Conservation (phyloP, 225 moss, liverwort and hornwort species). For the Ulota crispa region DNA sequence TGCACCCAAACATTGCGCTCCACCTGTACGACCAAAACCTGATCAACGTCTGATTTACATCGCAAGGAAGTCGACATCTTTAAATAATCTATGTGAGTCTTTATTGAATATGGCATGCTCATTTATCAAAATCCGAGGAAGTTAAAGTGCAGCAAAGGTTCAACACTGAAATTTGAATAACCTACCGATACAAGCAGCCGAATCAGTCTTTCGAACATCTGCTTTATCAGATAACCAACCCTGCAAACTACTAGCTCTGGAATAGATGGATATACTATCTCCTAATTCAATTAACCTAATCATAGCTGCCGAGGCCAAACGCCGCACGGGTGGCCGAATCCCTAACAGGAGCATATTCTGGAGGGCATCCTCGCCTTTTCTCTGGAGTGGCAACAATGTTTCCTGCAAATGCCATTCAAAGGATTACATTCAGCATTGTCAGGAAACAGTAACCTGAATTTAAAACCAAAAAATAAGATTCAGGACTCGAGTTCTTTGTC, state of each 20-base stretch:
- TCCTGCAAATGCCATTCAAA: conserved; percentile 49
- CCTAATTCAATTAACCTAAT: conserved; percentile 90
- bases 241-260: conserved; percentile 93
- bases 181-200: conserved; percentile 81
- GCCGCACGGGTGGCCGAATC: conserved; percentile 86
- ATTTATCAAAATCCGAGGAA: conserved; percentile 4
- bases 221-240: conserved; percentile 99
- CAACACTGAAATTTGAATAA: not conserved
- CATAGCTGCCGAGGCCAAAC: conserved; percentile 84
- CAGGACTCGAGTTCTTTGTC: not conserved
- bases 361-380: conserved; percentile 91
- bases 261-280: conserved; percentile 93
- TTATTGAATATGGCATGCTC: not conserved
- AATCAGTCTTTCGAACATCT: conserved; percentile 83
- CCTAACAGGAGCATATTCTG: conserved; percentile 82
- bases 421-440: conserved; percentile 7
- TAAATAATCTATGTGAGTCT: not conserved
- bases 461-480: not conserved
- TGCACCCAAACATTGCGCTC: conserved; percentile 90
- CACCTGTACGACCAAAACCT: conserved; percentile 52
- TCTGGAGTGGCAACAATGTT: conserved; percentile 70
- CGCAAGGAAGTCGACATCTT: not conserved
- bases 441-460: not conserved
- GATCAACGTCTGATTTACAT: conserved; percentile 24
- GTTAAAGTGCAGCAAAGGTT: not conserved